These are phyloP conservation scores for Paramecium octaurelia DNA, from an alignment of 73 alveolate genomes.

Conservation along the genomic window DNA sequence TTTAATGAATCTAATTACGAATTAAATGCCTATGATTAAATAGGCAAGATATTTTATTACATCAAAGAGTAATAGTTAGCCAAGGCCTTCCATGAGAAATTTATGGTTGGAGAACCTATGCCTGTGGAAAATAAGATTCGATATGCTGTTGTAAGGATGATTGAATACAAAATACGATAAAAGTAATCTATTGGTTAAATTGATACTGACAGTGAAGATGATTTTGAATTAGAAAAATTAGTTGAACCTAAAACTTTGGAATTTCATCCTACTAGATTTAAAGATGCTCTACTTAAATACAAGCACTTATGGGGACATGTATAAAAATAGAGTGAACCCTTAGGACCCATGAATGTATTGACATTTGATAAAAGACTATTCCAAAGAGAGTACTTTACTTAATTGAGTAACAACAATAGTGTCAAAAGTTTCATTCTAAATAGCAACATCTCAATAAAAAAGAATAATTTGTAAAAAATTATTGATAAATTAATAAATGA, in stretches of 20 bases:
- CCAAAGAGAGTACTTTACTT: background rate
- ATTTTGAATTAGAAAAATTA: background rate
- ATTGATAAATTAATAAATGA: constrained; percentile 25
- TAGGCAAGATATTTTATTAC: constrained; percentile 26
- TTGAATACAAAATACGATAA: background rate
- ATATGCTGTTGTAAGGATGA: background rate
- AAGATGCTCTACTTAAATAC: background rate
- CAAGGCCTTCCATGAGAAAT: constrained; percentile 26
- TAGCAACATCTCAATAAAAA: background rate
- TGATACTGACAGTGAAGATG: constrained; percentile 41
- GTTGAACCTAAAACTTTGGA: background rate
- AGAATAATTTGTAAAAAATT: background rate
- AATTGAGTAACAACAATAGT: background rate
- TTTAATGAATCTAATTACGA: constrained; percentile 5
- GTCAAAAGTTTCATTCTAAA: background rate
- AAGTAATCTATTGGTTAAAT: background rate
- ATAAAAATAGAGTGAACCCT: background rate
- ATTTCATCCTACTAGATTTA: background rate
- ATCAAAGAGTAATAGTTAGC: background rate
- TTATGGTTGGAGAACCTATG: constrained; percentile 2
- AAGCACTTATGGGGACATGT: constrained; percentile 45
- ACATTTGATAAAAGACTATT: background rate
- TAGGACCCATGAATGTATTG: background rate
- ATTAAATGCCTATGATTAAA: constrained; percentile 16
- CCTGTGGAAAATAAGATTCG: background rate